These are phyloP conservation scores for Trichoderma atroviride DNA, from an alignment of 2,329 filamentous ascomycete species.

Conservation along the genomic window DNA sequence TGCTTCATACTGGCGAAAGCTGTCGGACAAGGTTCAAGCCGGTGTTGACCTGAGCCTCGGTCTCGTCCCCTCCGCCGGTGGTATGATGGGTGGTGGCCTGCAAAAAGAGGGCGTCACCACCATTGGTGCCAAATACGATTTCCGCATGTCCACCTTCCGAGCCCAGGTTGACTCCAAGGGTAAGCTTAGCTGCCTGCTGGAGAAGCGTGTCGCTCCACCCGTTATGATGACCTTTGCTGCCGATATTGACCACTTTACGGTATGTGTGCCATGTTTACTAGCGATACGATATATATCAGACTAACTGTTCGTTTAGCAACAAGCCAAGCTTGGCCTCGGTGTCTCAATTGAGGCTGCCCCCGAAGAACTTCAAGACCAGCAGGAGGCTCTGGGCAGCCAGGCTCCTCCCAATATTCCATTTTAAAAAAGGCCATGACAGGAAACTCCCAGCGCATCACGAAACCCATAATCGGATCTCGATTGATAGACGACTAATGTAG, in stretches of 20 bases:
- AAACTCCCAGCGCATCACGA: constrained; percentile 30
- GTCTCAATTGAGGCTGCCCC: constrained; percentile 86
- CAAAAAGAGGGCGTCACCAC: constrained; percentile 89
- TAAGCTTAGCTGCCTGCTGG: constrained; percentile 87
- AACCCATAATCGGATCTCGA: constrained; percentile 30
- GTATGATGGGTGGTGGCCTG: constrained; percentile 73
- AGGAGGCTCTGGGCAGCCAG: constrained; percentile 62
- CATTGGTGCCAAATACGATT: constrained; percentile 96
- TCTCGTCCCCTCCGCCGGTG: constrained; percentile 66
- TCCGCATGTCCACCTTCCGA: constrained; percentile 91
- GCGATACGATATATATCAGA: neutral
- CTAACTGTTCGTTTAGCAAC: constrained; percentile 63
- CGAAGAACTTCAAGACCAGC: constrained; percentile 86
- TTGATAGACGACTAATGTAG: constrained; percentile 35
- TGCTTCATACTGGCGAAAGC: constrained; percentile 88
- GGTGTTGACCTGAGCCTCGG: constrained; percentile 93
- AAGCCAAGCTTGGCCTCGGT: constrained; percentile 90
- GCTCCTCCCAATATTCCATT: constrained; percentile 64
- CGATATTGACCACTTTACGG: constrained; percentile 94
- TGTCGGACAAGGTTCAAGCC: constrained; percentile 94
- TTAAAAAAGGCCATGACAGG: constrained; percentile 45
- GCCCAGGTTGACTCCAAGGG: constrained; percentile 95
- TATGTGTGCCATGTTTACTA: constrained; percentile 54
- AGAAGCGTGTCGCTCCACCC: constrained; percentile 92
- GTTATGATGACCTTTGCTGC: constrained; percentile 94